These are phyloP conservation scores for Russula vinacea DNA, from an alignment of 768 basidiomycete species.

Conservation along the genomic window DNA sequence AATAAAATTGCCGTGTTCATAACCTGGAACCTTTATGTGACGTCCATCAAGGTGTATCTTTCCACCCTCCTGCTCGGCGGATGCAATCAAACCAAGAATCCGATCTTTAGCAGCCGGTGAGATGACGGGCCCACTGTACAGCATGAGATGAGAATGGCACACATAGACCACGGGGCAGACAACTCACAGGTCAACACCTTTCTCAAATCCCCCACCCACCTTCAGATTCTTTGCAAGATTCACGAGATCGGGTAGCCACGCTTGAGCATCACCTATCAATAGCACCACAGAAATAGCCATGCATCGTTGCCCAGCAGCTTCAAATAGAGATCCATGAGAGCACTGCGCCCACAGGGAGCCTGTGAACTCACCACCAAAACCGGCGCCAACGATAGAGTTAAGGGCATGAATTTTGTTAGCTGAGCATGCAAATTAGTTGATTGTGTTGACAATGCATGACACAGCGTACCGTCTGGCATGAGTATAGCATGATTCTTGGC, in stretches of 20 bases:
- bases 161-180: conserved; percentile 1
- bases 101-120: conserved; percentile 80
- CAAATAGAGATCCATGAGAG: conserved; percentile 28
- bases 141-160: conserved; percentile 5
- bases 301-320: conserved; percentile 94
- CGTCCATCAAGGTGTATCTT: conserved; percentile 86
- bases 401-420: conserved; percentile 91
- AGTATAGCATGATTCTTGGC: conserved; percentile 94
- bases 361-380: conserved; percentile 69
- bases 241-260: conserved; percentile 85
- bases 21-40: conserved; percentile 59
- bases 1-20: conserved; percentile 89
- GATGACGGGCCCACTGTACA: conserved; percentile 66
- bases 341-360: conserved; percentile 25
- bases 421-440: conserved; percentile 32
- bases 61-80: conserved; percentile 77
- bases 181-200: conserved; percentile 74
- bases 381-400: conserved; percentile 90
- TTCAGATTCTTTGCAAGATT: conserved; percentile 76
- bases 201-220: conserved; percentile 89
- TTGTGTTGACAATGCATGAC: background rate
- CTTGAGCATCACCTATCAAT: conserved; percentile 72
- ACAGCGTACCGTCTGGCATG: conserved; percentile 79
- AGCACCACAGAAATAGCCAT: conserved; percentile 94
- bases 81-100: conserved; percentile 69